phyloP scores from a whole-genome alignment of 331 rosid genomes.

The Cydonia oblonga region DNA sequence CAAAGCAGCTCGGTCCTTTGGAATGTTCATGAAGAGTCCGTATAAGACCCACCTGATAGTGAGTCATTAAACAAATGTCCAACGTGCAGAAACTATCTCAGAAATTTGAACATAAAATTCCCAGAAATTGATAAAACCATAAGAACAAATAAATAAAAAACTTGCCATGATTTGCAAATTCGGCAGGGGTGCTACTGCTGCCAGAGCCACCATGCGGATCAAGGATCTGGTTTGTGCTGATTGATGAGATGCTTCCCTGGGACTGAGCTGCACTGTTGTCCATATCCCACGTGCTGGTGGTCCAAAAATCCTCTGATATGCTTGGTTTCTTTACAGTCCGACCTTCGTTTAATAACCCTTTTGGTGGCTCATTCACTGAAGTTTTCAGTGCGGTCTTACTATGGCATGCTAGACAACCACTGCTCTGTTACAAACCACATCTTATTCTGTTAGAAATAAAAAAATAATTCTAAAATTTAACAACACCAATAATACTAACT shows the following conservation, averaged over 20 bases:
- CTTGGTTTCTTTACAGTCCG: constrained; percentile 33
- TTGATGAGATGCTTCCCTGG: constrained; percentile 79
- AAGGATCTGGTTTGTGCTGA: constrained; percentile 53
- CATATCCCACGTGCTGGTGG: constrained; percentile 80
- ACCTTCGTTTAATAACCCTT: constrained; percentile 19
- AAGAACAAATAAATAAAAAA: not conserved
- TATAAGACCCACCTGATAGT: not conserved
- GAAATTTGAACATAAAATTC: not conserved
- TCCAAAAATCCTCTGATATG: constrained; percentile 79
- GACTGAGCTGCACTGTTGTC: constrained; percentile 87
- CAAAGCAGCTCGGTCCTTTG: not conserved
- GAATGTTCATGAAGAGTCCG: not conserved
- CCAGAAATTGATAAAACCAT: constrained; percentile 1
- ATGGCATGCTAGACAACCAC: constrained; percentile 90
- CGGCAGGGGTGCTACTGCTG: constrained; percentile 36
- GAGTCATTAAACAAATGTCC: not conserved
- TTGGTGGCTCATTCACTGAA: constrained; percentile 31
- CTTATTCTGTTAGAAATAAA: constrained; percentile 56
- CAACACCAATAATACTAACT: not conserved
- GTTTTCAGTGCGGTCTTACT: constrained; percentile 30
- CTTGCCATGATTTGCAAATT: constrained; percentile 79
- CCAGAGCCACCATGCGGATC: constrained; percentile 46
- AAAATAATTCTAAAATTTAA: constrained; percentile 8
- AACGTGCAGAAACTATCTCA: not conserved
- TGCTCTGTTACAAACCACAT: constrained; percentile 91